phyloP scores from a whole-genome alignment of 164 flowering plant species.

The Annona cherimola region DNA sequence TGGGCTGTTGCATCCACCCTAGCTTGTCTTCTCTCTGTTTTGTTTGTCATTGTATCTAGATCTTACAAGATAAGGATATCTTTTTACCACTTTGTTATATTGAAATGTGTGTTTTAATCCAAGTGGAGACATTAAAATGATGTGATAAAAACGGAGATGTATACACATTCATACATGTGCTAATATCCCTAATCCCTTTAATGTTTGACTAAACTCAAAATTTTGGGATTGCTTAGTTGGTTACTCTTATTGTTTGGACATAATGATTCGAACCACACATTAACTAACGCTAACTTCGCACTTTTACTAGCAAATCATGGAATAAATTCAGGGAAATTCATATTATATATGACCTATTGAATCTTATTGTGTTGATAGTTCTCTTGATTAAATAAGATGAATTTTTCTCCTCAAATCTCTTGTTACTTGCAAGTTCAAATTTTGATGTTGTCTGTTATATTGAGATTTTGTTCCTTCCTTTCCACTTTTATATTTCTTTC shows the following conservation, averaged over 20 bases:
- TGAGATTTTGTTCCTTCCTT: conserved; percentile 48
- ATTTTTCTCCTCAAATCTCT: conserved; percentile 86
- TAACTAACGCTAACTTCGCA: neutral
- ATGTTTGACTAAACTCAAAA: neutral
- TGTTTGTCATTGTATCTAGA: no score
- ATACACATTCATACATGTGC: neutral
- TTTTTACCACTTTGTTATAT: no score
- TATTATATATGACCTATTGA: neutral
- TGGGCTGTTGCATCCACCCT: no score
- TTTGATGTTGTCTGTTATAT: conserved; percentile 93
- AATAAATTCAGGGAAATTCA: neutral
- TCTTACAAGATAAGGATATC: no score
- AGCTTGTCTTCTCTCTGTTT: no score
- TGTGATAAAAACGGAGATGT: neutral
- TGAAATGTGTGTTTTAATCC: neutral
- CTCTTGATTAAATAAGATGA: conserved; percentile 87
- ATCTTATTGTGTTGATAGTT: conserved; percentile 1
- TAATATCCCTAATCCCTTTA: neutral
- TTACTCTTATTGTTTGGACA: neutral
- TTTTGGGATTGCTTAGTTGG: neutral
- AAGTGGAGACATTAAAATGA: neutral
- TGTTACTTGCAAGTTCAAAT: conserved; percentile 86
- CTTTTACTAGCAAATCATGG: neutral
- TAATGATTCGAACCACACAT: neutral
- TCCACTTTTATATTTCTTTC: neutral